Evolutionary conservation across 2,329 filamentous ascomycete species (phyloP).

Genomic region (Calonectria honghensis): DNA sequence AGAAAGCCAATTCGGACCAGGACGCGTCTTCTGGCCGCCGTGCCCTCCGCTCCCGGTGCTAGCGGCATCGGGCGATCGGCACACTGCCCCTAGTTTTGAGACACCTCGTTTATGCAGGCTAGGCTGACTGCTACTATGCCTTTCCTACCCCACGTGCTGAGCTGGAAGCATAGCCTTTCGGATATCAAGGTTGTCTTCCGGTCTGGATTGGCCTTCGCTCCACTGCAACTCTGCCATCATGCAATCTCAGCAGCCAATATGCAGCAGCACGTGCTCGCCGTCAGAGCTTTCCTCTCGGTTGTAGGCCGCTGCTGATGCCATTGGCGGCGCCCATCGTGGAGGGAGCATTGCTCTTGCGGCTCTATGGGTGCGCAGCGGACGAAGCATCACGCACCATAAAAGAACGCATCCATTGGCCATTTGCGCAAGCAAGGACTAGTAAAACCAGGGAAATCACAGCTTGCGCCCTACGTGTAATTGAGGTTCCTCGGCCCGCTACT

Average conservation of each 20-base stretch:
- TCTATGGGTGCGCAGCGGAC: not conserved
- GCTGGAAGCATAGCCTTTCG: constrained; percentile 18
- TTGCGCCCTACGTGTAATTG: too few species aligned
- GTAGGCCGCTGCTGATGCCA: not conserved
- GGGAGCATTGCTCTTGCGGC: not conserved
- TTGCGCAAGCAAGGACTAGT: not conserved
- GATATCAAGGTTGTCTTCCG: constrained; percentile 9
- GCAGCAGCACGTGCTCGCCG: constrained; percentile 5
- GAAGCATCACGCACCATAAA: not conserved
- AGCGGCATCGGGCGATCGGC: constrained; percentile 24
- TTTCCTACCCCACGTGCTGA: constrained; percentile 20
- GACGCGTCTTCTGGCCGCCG: constrained; percentile 1
- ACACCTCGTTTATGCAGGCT: constrained; percentile 23
- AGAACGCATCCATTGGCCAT: not conserved
- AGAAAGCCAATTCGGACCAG: constrained; percentile 19
- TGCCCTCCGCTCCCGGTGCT: not conserved
- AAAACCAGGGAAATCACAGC: not conserved
- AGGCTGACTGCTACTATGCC: constrained; percentile 20
- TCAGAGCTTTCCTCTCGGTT: not conserved
- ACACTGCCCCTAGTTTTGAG: constrained; percentile 7
- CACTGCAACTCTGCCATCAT: constrained; percentile 14
- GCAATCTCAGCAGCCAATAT: constrained; percentile 15
- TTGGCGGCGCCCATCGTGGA: not conserved
- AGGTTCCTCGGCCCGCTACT: not conserved
- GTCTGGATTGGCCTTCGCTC: constrained; percentile 11